Evolutionary conservation across 305 asterid genomes (phyloP).

Genomic region (Striga hermonthica): DNA sequence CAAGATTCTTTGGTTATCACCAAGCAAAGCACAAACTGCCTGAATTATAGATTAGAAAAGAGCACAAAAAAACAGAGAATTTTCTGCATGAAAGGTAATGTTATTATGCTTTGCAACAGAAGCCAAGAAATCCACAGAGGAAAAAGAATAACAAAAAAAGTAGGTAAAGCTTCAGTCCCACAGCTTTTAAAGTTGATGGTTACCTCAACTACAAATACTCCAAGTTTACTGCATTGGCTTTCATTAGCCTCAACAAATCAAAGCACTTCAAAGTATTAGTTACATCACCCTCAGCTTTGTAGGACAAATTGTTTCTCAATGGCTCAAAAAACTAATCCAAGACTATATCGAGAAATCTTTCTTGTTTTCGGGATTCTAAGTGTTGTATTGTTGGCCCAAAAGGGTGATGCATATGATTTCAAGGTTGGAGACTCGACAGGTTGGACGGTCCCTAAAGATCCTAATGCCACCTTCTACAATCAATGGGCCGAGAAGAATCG

Average conservation of each 20-base stretch:
- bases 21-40: slow-evolving; percentile 65
- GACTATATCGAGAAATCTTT: slow-evolving; percentile 22
- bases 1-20: slow-evolving; percentile 40
- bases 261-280: not conserved
- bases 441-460: slow-evolving; percentile 66
- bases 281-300: not conserved
- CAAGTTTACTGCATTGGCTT: slow-evolving; percentile 1
- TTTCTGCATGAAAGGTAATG: slow-evolving; percentile 4
- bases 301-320: slow-evolving; percentile 32
- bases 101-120: slow-evolving; percentile 62
- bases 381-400: slow-evolving; percentile 42
- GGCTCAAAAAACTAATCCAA: slow-evolving; percentile 36
- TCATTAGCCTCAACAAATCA: slow-evolving; percentile 25
- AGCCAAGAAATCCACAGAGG: slow-evolving; percentile 47
- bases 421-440: slow-evolving; percentile 68
- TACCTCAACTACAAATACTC: slow-evolving; percentile 60
- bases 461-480: slow-evolving; percentile 50
- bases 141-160: slow-evolving; percentile 42
- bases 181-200: slow-evolving; percentile 35
- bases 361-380: slow-evolving; percentile 33
- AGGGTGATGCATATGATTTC: slow-evolving; percentile 50
- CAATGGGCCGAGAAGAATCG: slow-evolving; percentile 65
- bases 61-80: not conserved
- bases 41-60: not conserved
- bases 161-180: slow-evolving; percentile 52